phyloP scores from a whole-genome alignment of 2,329 filamentous ascomycete species.

The Alternaria viburni region DNA sequence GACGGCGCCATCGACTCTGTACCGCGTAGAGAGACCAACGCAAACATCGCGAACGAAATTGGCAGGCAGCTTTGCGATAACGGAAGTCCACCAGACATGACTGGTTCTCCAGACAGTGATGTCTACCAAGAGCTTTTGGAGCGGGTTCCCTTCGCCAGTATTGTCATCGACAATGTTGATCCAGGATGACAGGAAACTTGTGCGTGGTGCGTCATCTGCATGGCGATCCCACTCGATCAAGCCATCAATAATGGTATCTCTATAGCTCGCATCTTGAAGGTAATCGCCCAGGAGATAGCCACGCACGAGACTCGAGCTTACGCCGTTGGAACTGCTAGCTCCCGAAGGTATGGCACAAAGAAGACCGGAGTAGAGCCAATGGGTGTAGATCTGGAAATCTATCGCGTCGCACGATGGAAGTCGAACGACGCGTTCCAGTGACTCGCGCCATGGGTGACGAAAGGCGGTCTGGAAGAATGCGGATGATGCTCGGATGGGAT shows the following conservation, averaged over 20 bases:
- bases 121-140: neutral
- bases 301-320: neutral
- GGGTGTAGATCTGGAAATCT: neutral
- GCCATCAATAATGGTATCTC: neutral
- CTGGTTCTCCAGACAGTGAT: neutral
- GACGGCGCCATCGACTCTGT: too few species aligned
- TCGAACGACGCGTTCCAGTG: neutral
- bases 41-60: neutral
- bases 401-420: neutral
- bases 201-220: neutral
- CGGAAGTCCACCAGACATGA: neutral
- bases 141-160: neutral
- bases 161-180: neutral
- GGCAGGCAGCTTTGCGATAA: neutral
- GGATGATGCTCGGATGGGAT: constrained; percentile 8
- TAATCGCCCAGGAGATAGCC: neutral
- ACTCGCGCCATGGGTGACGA: constrained; percentile 19
- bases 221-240: neutral
- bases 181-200: neutral
- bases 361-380: neutral
- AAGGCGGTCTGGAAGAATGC: constrained; percentile 12
- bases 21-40: neutral
- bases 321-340: neutral
- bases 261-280: neutral
- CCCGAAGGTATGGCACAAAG: neutral